Evolutionary conservation across 176 grass and related monocot species (phyloP).

Genomic region (Aegilops longissima): DNA sequence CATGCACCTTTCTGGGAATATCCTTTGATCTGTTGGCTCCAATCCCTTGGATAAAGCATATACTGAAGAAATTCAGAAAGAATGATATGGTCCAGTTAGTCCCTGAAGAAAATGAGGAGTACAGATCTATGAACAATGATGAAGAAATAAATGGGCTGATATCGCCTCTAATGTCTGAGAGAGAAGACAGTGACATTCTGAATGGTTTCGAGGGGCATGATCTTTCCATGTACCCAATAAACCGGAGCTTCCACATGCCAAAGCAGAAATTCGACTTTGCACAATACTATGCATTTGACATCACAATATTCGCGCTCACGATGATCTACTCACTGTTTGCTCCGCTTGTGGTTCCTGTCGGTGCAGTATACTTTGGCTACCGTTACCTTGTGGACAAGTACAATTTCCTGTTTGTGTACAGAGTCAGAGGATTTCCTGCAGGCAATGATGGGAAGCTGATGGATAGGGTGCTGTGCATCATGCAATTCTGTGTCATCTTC

Average conservation of each 20-base stretch:
- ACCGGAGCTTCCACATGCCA: conserved; percentile 90
- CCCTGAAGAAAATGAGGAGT: conserved; percentile 88
- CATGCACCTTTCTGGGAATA: conserved; percentile 92
- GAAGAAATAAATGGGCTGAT: conserved; percentile 66
- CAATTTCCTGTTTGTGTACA: conserved; percentile 97
- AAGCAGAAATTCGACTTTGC: conserved; percentile 97
- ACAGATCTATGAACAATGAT: conserved; percentile 46
- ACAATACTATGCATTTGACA: conserved; percentile 95
- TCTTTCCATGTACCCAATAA: conserved; percentile 84
- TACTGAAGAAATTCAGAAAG: conserved; percentile 93
- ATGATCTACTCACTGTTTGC: conserved; percentile 97
- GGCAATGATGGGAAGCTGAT: conserved; percentile 97
- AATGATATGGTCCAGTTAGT: conserved; percentile 99
- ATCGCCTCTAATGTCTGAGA: conserved; percentile 72
- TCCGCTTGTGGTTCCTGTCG: conserved; percentile 83
- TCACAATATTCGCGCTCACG: conserved; percentile 97
- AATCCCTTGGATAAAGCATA: conserved; percentile 92
- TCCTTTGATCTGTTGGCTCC: conserved; percentile 97
- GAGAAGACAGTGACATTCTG: conserved; percentile 51
- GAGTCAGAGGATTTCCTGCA: conserved; percentile 91
- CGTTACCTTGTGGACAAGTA: conserved; percentile 99
- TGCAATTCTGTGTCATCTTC: conserved; percentile 98
- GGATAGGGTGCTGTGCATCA: conserved; percentile 91
- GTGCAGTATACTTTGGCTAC: conserved; percentile 95
- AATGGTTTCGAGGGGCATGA: conserved; percentile 70